Evolutionary conservation across 2,329 filamentous ascomycete species (phyloP).

Genomic region (Colletotrichum sp.): DNA sequence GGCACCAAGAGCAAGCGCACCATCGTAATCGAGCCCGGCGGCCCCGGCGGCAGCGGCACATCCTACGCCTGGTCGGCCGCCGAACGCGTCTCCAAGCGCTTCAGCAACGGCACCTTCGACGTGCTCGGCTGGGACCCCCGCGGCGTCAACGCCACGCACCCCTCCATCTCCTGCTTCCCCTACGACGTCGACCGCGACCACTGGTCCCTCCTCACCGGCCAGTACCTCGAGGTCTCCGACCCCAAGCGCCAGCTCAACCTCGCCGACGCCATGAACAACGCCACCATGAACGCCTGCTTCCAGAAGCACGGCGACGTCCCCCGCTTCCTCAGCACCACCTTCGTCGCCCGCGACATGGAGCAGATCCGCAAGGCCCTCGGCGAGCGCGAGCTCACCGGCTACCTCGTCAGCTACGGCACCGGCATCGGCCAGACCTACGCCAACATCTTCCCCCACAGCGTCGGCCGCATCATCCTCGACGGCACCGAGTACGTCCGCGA

Average conservation of each 20-base stretch:
- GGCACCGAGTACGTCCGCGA: conserved; percentile 53
- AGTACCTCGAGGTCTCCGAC: conserved; percentile 42
- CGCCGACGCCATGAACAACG: conserved; percentile 51
- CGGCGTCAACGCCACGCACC: conserved; percentile 53
- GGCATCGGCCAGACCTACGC: conserved; percentile 58
- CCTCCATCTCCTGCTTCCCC: conserved; percentile 51
- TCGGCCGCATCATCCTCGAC: conserved; percentile 54
- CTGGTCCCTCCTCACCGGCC: conserved; percentile 45
- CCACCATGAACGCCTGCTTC: conserved; percentile 47
- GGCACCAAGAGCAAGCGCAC: conserved; percentile 49
- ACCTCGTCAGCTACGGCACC: conserved; percentile 57
- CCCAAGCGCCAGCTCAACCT: conserved; percentile 44
- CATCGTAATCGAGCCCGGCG: conserved; percentile 55
- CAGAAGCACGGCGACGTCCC: conserved; percentile 48
- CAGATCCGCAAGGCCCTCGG: conserved; percentile 49
- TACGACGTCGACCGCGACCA: conserved; percentile 49
- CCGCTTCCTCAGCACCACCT: conserved; percentile 51
- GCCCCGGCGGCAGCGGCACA: conserved; percentile 54
- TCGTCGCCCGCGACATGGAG: conserved; percentile 54
- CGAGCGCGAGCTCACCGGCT: conserved; percentile 53
- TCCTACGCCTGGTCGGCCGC: conserved; percentile 42
- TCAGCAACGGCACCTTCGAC: conserved; percentile 49
- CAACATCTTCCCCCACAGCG: conserved; percentile 53
- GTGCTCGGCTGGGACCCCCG: conserved; percentile 61
- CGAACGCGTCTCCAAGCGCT: conserved; percentile 41